Base-by-base conservation (phyloP, 2,329 filamentous ascomycete species). In the Coleophoma cylindrospora region DNA sequence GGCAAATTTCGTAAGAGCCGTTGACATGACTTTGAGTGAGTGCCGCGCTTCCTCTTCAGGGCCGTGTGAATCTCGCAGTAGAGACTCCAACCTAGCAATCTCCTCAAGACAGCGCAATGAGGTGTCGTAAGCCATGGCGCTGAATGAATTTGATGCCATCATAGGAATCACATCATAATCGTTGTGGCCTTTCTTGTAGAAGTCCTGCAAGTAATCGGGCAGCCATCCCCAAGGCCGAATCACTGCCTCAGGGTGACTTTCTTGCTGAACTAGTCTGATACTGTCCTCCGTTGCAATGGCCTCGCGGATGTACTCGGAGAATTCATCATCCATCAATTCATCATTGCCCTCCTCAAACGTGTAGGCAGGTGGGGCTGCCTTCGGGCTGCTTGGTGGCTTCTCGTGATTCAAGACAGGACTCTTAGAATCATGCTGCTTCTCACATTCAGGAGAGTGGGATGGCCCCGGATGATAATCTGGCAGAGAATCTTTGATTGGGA, bases 61-160 rank as follows among this genome's bases (percentile, higher is more conserved):
- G n/a, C 43, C 46, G 5, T 44, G 37, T 10, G 53, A 53, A 9
- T 41, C 45, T 14, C 40, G 41, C 10, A 58, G 40, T 15, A 55
- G 34, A 17, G 13, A 33, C 14, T 27, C 49, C 19, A 56, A 43
- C 32, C 54, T 47, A 21, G 51, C 48, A 36, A 57, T 49, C 8
- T 52, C 50, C 15, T 54, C 49, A 10, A 27, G 38, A 19, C 49
- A 54, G 41, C 50, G 53, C 27, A 51, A 48, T n/a, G 50, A 51
- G 11, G 55, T 56, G 14, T 57, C 51, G 38, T 57, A 53, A 19
- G 56, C 53, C 56, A 55, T 58, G 1, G 46, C 52, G 6, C 51
- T 54, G 45, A 58, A 58, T 11, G 56, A 58, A 15, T 53, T 19
- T 7, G 32, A 21, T 15, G 48, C 44, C 34, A 54, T 43, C 33